Base-by-base conservation (phyloP, 306 rosid genomes). In the Geum urbanum region DNA sequence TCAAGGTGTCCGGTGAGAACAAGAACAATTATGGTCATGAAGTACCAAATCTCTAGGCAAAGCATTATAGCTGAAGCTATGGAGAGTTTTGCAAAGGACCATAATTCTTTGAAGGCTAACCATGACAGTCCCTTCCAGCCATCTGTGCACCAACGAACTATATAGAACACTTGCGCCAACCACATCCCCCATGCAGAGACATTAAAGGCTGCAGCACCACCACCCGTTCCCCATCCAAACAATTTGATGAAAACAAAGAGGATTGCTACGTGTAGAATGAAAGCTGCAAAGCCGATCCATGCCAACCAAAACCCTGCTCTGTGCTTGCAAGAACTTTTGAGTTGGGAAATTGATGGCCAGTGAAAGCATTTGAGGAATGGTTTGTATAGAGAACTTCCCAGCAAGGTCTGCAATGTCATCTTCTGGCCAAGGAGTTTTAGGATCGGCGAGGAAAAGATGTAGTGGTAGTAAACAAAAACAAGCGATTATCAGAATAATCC, bases 1-100 rank as follows among this genome's bases (percentile, higher is more conserved):
- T 89, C 96, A 18, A 95, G 92, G 74, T 91, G 99, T 46, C 99
- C 99, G 16, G 97, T 95, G 73, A 95, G 97, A 56, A 91, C 97
- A 76, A 95, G 97, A 56, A 91, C 97, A 76, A 87, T 91, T 70
- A 95, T 91, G 68, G 92, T 87, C 99, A 95, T 95, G 41, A 95
- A 88, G 72, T 95, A 95, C 99, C 99, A 95, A 72, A 95, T 78
- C 83, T 95, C 99, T 4, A 95, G 62, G 78, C 99, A 95, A 77
- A 95, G 89, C 99, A 95, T 95, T 18, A 95, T 18, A 1, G 99
- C 99, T 1, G 99, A 95, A 77, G 97, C 99, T 52, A 91, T 32
- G 53, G 97, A 95, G 52, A 95, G 83, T 61, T 79, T 95, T 6
- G 82, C 82, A 75, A 95, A 95, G 0, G 83, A 76, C 99, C 99